Evolutionary conservation across 2,329 filamentous ascomycete species (phyloP).

Genomic region (Ophiosphaerella narmari): DNA sequence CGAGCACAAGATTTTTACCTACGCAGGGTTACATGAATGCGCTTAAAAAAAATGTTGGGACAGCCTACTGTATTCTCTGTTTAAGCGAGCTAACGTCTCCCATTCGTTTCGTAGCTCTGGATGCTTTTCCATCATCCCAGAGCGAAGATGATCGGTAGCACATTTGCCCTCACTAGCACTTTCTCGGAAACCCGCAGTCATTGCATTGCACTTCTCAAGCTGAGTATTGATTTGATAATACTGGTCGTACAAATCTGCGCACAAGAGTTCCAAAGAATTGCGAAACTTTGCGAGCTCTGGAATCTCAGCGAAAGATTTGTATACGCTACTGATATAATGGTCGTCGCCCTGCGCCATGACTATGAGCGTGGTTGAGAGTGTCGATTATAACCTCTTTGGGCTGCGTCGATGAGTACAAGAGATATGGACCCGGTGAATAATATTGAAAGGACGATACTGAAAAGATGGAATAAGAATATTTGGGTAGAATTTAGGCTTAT

Average conservation of each 20-base stretch:
- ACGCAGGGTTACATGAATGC: too few species aligned
- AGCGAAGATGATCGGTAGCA: neutral
- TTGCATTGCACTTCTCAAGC: neutral
- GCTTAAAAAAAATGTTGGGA: too few species aligned
- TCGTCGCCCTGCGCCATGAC: too few species aligned
- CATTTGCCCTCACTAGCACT: neutral
- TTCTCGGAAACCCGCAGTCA: neutral
- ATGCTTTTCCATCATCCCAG: neutral
- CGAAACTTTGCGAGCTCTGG: neutral
- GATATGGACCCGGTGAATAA: too few species aligned
- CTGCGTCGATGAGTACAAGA: too few species aligned
- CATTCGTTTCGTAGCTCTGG: neutral
- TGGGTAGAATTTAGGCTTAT: too few species aligned
- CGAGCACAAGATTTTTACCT: neutral
- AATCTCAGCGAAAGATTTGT: neutral
- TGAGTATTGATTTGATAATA: neutral
- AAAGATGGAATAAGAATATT: too few species aligned
- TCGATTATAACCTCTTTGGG: too few species aligned
- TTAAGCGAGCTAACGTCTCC: neutral
- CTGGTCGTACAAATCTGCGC: neutral
- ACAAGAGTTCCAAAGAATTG: neutral
- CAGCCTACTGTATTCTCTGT: too few species aligned
- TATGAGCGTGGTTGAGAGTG: too few species aligned
- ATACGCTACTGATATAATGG: neutral
- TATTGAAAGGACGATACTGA: too few species aligned